phyloP scores from a whole-genome alignment of 768 basidiomycete genomes.

The Leccinum disarticulatum region DNA sequence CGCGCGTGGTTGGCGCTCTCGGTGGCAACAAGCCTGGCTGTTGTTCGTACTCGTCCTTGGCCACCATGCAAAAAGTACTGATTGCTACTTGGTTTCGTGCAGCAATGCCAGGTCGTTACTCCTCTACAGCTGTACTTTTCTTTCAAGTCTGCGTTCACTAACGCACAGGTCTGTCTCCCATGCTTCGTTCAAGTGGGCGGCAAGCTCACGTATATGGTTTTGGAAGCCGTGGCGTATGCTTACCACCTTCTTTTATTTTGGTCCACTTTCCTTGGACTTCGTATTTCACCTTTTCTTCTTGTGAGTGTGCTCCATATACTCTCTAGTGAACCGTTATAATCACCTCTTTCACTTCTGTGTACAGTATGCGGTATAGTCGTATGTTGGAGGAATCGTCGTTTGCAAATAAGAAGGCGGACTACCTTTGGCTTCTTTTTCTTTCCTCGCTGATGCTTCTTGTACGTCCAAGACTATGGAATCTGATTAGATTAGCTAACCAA shows the following conservation, averaged over 20 bases:
- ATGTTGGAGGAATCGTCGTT: conserved; percentile 98
- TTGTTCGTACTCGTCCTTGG: conserved; percentile 55
- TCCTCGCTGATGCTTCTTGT: conserved; percentile 88
- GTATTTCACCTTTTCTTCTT: conserved; percentile 99
- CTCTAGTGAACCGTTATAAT: neutral
- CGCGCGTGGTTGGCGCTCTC: conserved; percentile 81
- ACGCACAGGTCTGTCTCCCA: conserved; percentile 55
- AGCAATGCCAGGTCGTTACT: conserved; percentile 94
- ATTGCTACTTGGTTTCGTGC: conserved; percentile 4
- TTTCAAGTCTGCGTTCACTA: conserved; percentile 78
- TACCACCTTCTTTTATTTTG: conserved; percentile 97
- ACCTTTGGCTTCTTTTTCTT: conserved; percentile 89
- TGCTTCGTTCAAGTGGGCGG: neutral
- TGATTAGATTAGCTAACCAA: neutral
- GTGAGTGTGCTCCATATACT: conserved; percentile 48
- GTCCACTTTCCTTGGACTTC: conserved; percentile 88
- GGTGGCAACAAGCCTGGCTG: conserved; percentile 78
- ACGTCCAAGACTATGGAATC: conserved; percentile 21
- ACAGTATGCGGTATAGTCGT: conserved; percentile 93
- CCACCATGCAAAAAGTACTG: conserved; percentile 3
- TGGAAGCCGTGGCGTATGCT: conserved; percentile 79
- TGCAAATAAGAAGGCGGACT: conserved; percentile 87
- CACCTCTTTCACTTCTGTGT: neutral
- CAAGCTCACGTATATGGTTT: conserved; percentile 14
- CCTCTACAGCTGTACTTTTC: conserved; percentile 93